Conservation (phyloP, 176 grass and related monocot species). For the Aegilops bicornis region DNA sequence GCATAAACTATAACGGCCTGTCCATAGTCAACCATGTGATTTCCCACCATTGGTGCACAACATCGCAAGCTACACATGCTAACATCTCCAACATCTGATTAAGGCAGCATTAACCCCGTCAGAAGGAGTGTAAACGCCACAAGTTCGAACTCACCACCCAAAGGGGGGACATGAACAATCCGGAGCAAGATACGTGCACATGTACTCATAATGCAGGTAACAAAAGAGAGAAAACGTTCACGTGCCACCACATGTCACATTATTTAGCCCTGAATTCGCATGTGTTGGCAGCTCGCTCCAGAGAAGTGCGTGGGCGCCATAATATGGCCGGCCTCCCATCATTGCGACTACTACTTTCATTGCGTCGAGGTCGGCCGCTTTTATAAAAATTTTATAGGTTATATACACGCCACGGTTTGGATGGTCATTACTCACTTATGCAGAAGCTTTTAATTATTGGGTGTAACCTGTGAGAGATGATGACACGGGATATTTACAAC, state of each 20-base stretch:
- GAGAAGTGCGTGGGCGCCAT: not conserved
- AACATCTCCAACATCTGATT: not conserved
- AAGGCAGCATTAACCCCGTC: not conserved
- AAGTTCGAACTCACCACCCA: not conserved
- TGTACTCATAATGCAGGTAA: not conserved
- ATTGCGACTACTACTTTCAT: not conserved
- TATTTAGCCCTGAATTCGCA: not conserved
- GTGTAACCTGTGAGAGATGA: no score
- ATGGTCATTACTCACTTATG: no score
- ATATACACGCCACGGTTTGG: no score
- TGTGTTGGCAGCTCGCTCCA: not conserved
- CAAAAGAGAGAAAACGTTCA: not conserved
- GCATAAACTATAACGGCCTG: not conserved
- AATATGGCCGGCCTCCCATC: not conserved
- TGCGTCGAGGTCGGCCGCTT: no score
- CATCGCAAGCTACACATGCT: not conserved
- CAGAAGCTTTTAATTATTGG: no score
- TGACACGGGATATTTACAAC: no score
- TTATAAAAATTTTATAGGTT: no score
- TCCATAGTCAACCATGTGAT: not conserved
- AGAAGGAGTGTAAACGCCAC: not conserved
- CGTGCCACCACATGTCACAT: slow-evolving; percentile 3
- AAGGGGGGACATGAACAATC: not conserved
- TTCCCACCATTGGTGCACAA: not conserved
- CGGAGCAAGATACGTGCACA: not conserved